Evolutionary conservation across 768 basidiomycete species (phyloP).

Genomic region (Lactifluus rugatus): DNA sequence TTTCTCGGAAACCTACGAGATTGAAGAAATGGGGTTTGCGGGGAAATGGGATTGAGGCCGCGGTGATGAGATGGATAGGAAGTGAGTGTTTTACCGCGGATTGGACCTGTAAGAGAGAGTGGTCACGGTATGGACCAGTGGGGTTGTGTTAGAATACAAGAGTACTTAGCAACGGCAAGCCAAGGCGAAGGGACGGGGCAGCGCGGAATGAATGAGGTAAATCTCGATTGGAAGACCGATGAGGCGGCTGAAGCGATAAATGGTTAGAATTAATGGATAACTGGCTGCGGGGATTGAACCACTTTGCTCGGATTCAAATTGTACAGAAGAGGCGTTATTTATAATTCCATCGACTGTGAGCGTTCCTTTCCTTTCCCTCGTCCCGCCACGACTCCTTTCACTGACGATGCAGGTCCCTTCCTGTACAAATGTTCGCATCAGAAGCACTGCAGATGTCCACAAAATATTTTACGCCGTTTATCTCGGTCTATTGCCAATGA

Average conservation of each 20-base stretch:
- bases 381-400: constrained; percentile 20
- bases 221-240: constrained; percentile 6
- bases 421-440: constrained; percentile 63
- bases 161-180: background rate
- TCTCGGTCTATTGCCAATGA: constrained; percentile 55
- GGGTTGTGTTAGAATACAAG: background rate
- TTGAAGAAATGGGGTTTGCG: background rate
- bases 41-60: background rate
- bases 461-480: constrained; percentile 76
- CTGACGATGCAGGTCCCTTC: constrained; percentile 64
- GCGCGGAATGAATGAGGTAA: background rate
- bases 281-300: constrained; percentile 14
- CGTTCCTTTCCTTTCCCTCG: constrained; percentile 17
- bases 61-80: constrained; percentile 3
- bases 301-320: constrained; percentile 16
- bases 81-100: background rate
- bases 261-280: constrained; percentile 7
- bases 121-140: background rate
- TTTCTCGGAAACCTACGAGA: background rate
- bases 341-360: constrained; percentile 15
- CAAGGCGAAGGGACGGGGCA: background rate
- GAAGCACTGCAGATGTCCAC: constrained; percentile 70
- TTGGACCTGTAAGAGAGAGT: background rate
- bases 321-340: constrained; percentile 15
- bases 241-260: background rate